Evolutionary conservation across 306 rosid species (phyloP).

Genomic region (Cucumis hystrix): DNA sequence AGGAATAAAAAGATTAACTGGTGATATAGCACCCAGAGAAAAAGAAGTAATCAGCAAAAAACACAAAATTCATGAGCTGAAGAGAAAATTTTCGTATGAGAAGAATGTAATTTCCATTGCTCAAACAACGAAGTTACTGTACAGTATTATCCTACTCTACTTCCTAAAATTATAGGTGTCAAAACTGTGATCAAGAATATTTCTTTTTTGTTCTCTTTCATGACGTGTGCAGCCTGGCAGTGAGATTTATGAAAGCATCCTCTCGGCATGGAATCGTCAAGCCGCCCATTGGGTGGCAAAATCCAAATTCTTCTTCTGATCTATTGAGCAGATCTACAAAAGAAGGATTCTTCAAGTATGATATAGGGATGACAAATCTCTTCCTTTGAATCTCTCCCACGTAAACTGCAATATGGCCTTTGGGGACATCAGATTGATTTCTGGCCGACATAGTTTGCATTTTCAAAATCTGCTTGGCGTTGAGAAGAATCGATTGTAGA

Average conservation of each 20-base stretch:
- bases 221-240: slow-evolving; percentile 7
- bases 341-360: slow-evolving; percentile 27
- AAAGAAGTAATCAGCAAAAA: neutral
- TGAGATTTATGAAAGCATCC: slow-evolving; percentile 20
- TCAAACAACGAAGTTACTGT: neutral
- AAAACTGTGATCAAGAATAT: neutral
- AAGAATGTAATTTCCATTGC: neutral
- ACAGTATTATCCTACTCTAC: neutral
- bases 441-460: neutral
- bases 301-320: slow-evolving; percentile 42
- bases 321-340: slow-evolving; percentile 22
- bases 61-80: neutral
- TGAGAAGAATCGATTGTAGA: neutral
- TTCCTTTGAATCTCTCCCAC: slow-evolving; percentile 33
- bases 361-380: slow-evolving; percentile 27
- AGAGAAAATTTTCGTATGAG: neutral
- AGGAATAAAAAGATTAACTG: too few relatives aligned
- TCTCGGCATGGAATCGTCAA: slow-evolving; percentile 42
- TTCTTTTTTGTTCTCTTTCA: neutral
- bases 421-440: slow-evolving; percentile 19
- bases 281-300: slow-evolving; percentile 39
- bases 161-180: neutral
- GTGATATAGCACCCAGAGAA: neutral
- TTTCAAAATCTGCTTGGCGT: slow-evolving; percentile 5
- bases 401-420: slow-evolving; percentile 37